Evolutionary conservation across 805 yeast species (phyloP), one percentile per base, ranked within the genome.

Genomic region (Schwanniomyces pseudopolymorphus): DNA sequence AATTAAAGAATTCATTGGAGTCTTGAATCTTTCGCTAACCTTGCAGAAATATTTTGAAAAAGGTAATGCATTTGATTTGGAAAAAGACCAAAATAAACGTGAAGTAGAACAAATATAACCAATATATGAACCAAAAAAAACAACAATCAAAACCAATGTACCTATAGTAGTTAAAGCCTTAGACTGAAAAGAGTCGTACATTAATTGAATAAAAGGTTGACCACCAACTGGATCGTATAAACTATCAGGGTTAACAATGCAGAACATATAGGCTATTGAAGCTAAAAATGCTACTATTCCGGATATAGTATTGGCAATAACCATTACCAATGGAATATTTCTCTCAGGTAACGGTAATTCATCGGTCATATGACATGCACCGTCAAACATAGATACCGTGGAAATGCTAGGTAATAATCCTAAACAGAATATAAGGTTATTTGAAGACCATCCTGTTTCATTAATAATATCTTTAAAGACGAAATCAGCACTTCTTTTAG

Each of bases 341-440:
- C 56, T 60, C 36, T 51, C 62, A 3, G 69, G 66, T 22, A 54
- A 43, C 17, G 58, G 57, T 14, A 66, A 59, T 50, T 67, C 70
- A 45, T 66, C 69, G 2, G 70, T 66, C 54, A 64, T 57, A 46
- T 66, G 72, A 7, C 66, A 59, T 2, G 64, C 63, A 5, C 67
- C 62, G 50, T 67, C 73, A 44, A 61, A 66, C 42, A 68, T 60
- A 4, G 67, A 56, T 37, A 67, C 60, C 26, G 60, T 51, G 31
- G 58, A 65, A 48, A 59, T 57, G 38, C 60, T 52, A 26, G 59
- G 66, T 37, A 59, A 54, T 28, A 64, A 45, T 10, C 64, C 62
- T 8, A 64, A 39, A 42, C 63, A 51, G 40, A 62, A 61, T 8
- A 58, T 58, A 5, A 63, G 47, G 2, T 64, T 64, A 33, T 54